Conservation (phyloP, 345 rosid species). For the Lagerstroemia speciosa region DNA sequence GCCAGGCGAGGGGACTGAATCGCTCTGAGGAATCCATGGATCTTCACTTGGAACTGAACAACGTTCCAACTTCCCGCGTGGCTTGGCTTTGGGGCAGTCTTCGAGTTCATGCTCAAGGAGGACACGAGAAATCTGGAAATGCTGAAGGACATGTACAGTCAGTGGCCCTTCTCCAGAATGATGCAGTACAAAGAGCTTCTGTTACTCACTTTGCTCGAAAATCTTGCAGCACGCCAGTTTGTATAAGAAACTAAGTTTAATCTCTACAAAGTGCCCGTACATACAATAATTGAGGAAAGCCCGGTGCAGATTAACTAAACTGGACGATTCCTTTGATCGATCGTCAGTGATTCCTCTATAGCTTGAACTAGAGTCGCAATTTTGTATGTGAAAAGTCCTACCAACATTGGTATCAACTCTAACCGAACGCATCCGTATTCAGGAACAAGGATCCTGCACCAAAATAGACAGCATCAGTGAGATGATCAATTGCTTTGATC, state of each 20-base stretch:
- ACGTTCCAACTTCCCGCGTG: constrained; percentile 91
- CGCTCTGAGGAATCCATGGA: constrained; percentile 99
- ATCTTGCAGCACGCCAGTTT: neutral
- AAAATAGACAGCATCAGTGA: neutral
- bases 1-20: constrained; percentile 90
- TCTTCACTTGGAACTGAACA: constrained; percentile 97
- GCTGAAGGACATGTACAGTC: constrained; percentile 88
- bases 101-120: constrained; percentile 54
- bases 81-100: constrained; percentile 94
- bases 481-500: neutral
- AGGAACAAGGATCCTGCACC: constrained; percentile 71
- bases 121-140: constrained; percentile 64
- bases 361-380: constrained; percentile 85
- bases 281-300: neutral
- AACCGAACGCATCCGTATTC: constrained; percentile 66
- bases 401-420: constrained; percentile 83
- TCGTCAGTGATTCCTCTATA: constrained; percentile 46
- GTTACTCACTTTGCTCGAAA: neutral
- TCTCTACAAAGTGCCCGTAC: neutral
- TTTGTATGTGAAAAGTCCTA: constrained; percentile 91
- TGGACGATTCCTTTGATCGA: neutral
- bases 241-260: neutral
- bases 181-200: neutral
- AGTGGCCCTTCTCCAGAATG: constrained; percentile 96
- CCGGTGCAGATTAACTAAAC: neutral